phyloP scores from a whole-genome alignment of 2,329 filamentous ascomycete species.

The Venturia pyrina region DNA sequence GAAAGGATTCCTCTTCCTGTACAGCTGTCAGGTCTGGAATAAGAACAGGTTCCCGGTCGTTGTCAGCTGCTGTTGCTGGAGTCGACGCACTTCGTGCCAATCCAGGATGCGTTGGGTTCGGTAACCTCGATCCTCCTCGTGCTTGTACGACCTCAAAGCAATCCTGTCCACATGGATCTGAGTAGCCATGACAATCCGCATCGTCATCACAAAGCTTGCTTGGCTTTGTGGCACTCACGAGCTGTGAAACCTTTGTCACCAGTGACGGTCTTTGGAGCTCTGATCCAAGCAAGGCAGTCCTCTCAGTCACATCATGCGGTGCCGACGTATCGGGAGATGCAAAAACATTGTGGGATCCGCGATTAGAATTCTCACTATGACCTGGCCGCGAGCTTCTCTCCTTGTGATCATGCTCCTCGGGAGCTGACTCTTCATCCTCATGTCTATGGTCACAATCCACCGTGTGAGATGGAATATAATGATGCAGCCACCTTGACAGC shows the following conservation, averaged over 20 bases:
- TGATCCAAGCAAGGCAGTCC: not conserved
- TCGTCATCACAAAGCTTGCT: slow-evolving; percentile 45
- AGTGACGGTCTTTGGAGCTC: slow-evolving; percentile 27
- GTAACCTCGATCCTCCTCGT: not conserved
- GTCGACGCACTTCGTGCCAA: not conserved
- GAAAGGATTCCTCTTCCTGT: slow-evolving; percentile 7
- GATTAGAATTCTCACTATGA: not conserved
- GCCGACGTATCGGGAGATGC: not conserved
- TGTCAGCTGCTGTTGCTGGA: not conserved
- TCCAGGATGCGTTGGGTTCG: slow-evolving; percentile 3
- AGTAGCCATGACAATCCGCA: slow-evolving; percentile 52
- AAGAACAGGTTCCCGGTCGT: not conserved
- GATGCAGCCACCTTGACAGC: slow-evolving; percentile 62
- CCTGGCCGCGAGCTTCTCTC: slow-evolving; percentile 14
- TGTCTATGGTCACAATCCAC: slow-evolving; percentile 73
- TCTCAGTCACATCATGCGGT: not conserved
- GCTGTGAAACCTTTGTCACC: slow-evolving; percentile 34
- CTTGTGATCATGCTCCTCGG: slow-evolving; percentile 18
- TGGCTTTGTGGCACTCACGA: slow-evolving; percentile 34
- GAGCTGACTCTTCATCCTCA: slow-evolving; percentile 39
- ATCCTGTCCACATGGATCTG: slow-evolving; percentile 50
- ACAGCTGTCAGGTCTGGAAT: not conserved
- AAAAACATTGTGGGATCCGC: not conserved
- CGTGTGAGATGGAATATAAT: slow-evolving; percentile 65
- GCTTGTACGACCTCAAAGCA: slow-evolving; percentile 42